Evolutionary conservation across 495 filamentous ascomycete genomes (phyloP), one percentile per base, ranked within the genome.

Genomic region (Aspergillus olivimuriae): DNA sequence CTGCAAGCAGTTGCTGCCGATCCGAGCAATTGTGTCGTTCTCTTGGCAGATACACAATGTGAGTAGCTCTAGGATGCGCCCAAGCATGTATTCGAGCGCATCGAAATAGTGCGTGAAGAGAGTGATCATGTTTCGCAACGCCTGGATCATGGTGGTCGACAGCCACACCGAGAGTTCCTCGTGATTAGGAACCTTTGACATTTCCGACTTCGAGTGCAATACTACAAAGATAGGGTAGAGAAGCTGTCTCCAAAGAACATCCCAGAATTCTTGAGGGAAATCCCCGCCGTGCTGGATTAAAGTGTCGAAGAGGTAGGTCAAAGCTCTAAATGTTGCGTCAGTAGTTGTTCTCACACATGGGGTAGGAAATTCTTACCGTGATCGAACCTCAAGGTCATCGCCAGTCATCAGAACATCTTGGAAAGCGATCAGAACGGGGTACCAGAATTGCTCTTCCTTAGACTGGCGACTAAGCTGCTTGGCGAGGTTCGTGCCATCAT

Each of bases 321-420:
- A 77, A 4, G 92, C 92, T 48, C 89, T 90, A 32, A 4, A 34
- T 26, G 12, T 39, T 11, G 11, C 3, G 23, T 51, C 35, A 51
- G 54, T 33, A 19, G 35, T 4, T 34, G 19, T n/a, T n/a, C 21
- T 16, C 14, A 38, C 4, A 11, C 4, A 2, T 20, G 19, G 15
- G 17, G 30, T 7, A 19, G 39, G 6, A 10, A 4, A 4, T 18
- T 11, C 65, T 55, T 56, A 69, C 70, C 77, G 66, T 22, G 89
- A 94, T 48, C 92, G 81, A 34, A 95, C 90, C 60, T 99, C 92
- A n/a, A 99, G 75, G 58, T 99, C 92, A 60, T 97, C 92, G 2
- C 92, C 92, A 21, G 92, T 99, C 92, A 99, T 99, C 16, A 99
- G 71, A 16, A 97, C 89, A 65, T 99, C 92, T 63, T 99, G 92